Evolutionary conservation across 805 yeast species (phyloP).

Genomic region (Danielia oregonensis): DNA sequence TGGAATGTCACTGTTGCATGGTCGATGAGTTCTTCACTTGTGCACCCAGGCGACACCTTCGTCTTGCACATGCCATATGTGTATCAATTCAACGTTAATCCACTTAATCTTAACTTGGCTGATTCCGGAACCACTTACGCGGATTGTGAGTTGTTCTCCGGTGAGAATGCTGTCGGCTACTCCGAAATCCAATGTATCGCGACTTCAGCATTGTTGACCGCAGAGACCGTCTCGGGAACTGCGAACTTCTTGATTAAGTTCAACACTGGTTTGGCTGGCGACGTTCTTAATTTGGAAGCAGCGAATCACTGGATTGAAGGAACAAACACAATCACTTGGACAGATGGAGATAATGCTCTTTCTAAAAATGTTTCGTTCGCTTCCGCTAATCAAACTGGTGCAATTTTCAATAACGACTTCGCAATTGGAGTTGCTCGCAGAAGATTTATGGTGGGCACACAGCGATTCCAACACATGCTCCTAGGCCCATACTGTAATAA

Average conservation of each 20-base stretch:
- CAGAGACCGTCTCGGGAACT: conserved; percentile 16
- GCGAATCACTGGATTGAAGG: conserved; percentile 19
- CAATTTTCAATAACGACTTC: no score
- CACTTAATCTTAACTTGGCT: no score
- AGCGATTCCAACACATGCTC: no score
- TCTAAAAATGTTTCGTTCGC: conserved; percentile 10
- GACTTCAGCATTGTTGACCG: conserved; percentile 8
- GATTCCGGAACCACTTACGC: no score
- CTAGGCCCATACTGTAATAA: no score
- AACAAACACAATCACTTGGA: conserved; percentile 16
- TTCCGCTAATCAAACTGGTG: conserved; percentile 2
- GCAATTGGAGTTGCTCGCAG: no score
- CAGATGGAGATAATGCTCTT: conserved; percentile 13
- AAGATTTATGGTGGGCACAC: no score
- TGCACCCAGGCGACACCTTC: conserved; percentile 25
- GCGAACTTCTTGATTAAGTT: conserved; percentile 21
- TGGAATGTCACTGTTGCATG: conserved; percentile 22
- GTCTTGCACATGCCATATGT: conserved; percentile 24
- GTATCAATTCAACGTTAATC: conserved; percentile 21
- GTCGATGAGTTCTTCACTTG: conserved; percentile 14
- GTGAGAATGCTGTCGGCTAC: conserved; percentile 11
- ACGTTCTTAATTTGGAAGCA: conserved; percentile 13
- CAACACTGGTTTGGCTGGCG: conserved; percentile 7
- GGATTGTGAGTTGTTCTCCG: no score
- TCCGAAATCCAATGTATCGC: conserved; percentile 19